These are phyloP conservation scores for Leishmania mexicana DNA, from an alignment of 208 protist species.

Conservation along the genomic window DNA sequence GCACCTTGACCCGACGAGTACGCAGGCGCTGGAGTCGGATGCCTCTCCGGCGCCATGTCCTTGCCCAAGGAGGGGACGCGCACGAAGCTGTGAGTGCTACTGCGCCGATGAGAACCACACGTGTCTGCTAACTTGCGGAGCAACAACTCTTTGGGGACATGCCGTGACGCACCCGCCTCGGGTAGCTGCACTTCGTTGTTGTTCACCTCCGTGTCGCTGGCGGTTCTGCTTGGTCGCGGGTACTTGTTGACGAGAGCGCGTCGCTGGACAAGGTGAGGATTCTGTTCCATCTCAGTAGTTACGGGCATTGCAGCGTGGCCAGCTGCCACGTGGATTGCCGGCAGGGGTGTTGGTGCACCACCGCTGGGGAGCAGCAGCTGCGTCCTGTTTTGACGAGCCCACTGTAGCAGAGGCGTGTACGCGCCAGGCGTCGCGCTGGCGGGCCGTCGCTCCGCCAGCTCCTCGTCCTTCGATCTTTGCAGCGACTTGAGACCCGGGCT, in stretches of 20 bases:
- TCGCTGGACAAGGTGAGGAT: neutral
- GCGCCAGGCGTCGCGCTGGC: too few relatives aligned
- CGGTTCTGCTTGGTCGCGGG: neutral
- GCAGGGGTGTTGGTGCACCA: neutral
- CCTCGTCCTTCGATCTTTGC: too few relatives aligned
- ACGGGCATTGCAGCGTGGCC: neutral
- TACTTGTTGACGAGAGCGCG: neutral
- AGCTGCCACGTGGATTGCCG: neutral
- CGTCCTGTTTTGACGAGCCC: neutral
- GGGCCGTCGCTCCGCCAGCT: neutral
- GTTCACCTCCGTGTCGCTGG: neutral
- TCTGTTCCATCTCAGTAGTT: conserved; percentile 4
- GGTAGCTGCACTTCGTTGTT: neutral
- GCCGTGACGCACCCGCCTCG: neutral
- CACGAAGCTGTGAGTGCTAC: neutral
- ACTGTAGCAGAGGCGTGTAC: neutral
- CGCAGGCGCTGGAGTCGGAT: neutral
- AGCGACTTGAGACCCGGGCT: neutral
- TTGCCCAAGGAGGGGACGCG: neutral
- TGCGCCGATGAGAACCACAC: neutral
- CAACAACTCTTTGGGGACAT: neutral
- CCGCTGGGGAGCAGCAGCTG: neutral
- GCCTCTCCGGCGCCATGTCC: neutral
- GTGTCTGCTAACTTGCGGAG: too few relatives aligned
- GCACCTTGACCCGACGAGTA: neutral